Conservation (phyloP, 2,329 filamentous ascomycete species). For the Sporothrix mexicana region DNA sequence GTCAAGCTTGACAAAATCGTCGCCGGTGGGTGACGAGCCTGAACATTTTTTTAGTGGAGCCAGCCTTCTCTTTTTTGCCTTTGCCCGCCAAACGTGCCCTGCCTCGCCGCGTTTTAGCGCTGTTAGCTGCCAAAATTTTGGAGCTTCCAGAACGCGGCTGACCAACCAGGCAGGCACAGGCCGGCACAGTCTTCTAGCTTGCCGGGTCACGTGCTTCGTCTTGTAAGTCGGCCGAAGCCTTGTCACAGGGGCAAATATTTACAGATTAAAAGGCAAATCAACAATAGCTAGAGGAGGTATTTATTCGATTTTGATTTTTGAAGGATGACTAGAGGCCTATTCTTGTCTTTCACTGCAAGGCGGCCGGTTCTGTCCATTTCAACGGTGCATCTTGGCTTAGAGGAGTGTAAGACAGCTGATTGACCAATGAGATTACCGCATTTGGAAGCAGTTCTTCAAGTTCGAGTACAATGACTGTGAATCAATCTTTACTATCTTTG, state of each 20-base stretch:
- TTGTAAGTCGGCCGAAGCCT: background rate
- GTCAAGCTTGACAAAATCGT: background rate
- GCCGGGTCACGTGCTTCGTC: background rate
- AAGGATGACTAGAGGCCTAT: no score
- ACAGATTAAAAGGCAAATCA: background rate
- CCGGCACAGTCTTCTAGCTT: background rate
- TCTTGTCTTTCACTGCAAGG: no score
- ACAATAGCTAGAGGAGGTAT: background rate
- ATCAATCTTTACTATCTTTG: no score
- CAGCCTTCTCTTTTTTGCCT: background rate
- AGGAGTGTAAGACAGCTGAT: background rate
- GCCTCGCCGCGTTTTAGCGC: background rate
- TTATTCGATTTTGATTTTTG: background rate
- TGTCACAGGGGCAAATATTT: background rate
- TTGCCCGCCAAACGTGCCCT: background rate
- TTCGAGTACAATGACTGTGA: background rate
- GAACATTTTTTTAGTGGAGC: slow-evolving; percentile 33
- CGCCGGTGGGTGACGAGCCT: slow-evolving; percentile 32
- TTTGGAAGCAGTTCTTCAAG: background rate
- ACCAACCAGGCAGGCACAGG: slow-evolving; percentile 21
- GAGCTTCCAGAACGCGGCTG: slow-evolving; percentile 24
- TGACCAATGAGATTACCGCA: background rate
- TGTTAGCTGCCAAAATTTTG: background rate
- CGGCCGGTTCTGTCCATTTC: background rate
- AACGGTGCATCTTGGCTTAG: background rate